Percentiles rank a stretch among this genome's conserved stretches.
Evolutionary conservation across 495 filamentous ascomycete species (phyloP).

Genomic region (Talaromyces thailandensis): DNA sequence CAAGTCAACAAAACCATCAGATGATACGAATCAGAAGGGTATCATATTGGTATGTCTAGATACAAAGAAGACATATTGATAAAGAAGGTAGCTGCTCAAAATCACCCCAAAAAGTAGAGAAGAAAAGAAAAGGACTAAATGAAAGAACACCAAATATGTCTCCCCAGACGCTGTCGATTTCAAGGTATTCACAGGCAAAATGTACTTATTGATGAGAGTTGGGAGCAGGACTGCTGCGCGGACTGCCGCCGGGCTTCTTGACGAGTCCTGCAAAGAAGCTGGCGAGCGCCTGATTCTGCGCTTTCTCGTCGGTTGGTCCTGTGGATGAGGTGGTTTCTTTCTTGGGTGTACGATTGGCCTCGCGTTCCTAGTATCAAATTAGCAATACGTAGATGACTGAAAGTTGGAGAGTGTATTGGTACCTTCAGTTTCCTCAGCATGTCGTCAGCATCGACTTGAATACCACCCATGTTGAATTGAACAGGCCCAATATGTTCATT

Average conservation of each 20-base stretch:
- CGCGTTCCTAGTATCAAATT: slow-evolving; percentile 39
- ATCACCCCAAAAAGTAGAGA: background rate
- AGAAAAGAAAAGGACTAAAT: slow-evolving; percentile 2
- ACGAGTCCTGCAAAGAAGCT: slow-evolving; percentile 61
- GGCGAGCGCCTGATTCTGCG: slow-evolving; percentile 57
- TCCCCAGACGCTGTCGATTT: background rate
- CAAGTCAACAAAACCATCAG: background rate
- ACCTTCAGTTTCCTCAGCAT: slow-evolving; percentile 87
- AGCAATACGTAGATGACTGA: slow-evolving; percentile 1
- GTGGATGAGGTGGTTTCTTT: slow-evolving; percentile 22
- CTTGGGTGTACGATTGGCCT: slow-evolving; percentile 43
- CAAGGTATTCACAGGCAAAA: slow-evolving; percentile 3
- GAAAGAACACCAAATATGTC: slow-evolving; percentile 4
- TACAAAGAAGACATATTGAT: slow-evolving; percentile 7
- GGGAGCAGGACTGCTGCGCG: slow-evolving; percentile 31
- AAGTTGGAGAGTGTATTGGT: slow-evolving; percentile 5
- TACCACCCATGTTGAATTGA: slow-evolving; percentile 95
- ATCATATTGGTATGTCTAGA: slow-evolving; percentile 7
- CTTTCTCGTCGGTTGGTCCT: slow-evolving; percentile 43
- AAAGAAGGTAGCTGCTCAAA: background rate
- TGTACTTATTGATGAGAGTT: background rate
- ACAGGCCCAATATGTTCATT: slow-evolving; percentile 91
- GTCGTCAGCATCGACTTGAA: slow-evolving; percentile 93
- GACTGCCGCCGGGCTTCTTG: slow-evolving; percentile 43
- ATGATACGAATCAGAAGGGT: slow-evolving; percentile 7